Conservation (phyloP, 768 basidiomycete genomes). For the Russula emetica region DNA sequence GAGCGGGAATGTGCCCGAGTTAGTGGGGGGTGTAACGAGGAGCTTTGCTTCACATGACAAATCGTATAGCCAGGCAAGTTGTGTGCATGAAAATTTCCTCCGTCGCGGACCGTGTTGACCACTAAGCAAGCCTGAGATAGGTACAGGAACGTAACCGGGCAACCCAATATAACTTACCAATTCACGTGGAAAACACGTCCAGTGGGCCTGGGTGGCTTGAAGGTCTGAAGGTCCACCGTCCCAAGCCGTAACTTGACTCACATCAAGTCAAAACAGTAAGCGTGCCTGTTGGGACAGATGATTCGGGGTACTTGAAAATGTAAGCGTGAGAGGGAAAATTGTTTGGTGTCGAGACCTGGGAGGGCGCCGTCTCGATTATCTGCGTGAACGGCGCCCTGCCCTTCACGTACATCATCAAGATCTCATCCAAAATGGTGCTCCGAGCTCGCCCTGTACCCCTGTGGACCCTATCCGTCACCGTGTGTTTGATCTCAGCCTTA, state of each 20-base stretch:
- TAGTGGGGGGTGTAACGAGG: no score
- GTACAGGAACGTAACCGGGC: not conserved
- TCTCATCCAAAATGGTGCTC: no score
- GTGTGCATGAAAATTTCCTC: not conserved
- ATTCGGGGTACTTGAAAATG: not conserved
- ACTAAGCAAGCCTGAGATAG: not conserved
- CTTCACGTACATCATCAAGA: no score
- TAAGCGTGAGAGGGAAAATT: slow-evolving; percentile 34
- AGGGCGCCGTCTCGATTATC: no score
- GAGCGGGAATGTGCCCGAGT: not conserved
- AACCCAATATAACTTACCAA: not conserved
- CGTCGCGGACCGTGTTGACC: not conserved
- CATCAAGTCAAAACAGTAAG: not conserved
- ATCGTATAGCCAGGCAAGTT: not conserved
- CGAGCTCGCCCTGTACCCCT: not conserved
- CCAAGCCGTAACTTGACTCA: slow-evolving; percentile 44
- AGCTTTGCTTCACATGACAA: not conserved
- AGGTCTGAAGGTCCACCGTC: not conserved
- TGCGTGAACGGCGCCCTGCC: no score
- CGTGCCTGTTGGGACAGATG: slow-evolving; percentile 45
- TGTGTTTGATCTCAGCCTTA: not conserved
- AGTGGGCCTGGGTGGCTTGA: not conserved
- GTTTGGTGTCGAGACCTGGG: slow-evolving; percentile 38
- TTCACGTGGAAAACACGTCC: slow-evolving; percentile 1
- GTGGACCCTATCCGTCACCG: not conserved